Evolutionary conservation across 257 asterid genomes (phyloP).

Genomic region (Solanum medicagineum): DNA sequence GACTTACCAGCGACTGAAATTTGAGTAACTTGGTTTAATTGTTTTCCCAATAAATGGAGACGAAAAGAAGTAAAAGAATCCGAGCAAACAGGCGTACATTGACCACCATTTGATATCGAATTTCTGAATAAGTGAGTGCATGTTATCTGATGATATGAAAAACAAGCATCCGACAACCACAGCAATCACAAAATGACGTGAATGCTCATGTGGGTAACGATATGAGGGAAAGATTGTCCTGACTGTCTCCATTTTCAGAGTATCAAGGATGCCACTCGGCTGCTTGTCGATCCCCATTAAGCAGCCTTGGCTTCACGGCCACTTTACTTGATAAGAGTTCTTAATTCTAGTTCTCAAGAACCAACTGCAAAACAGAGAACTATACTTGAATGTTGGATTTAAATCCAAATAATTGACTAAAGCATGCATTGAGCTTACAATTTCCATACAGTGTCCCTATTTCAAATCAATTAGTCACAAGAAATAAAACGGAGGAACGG

Average conservation of each 20-base stretch:
- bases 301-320: constrained; percentile 10
- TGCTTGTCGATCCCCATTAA: constrained; percentile 54
- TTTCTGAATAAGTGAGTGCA: constrained; percentile 94
- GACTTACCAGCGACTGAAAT: constrained; percentile 87
- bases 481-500: background rate
- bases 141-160: constrained; percentile 93
- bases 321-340: constrained; percentile 13
- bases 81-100: constrained; percentile 97
- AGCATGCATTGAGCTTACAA: background rate
- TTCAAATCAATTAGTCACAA: background rate
- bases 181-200: constrained; percentile 91
- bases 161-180: constrained; percentile 91
- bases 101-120: constrained; percentile 99
- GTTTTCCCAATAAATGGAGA: constrained; percentile 95
- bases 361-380: constrained; percentile 7
- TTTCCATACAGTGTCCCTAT: background rate
- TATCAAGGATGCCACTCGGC: constrained; percentile 59
- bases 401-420: background rate
- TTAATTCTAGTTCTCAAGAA: constrained; percentile 10
- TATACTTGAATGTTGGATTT: background rate
- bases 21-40: constrained; percentile 94
- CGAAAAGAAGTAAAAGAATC: constrained; percentile 96
- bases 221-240: constrained; percentile 81
- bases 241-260: constrained; percentile 78
- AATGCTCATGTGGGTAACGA: constrained; percentile 96